A percentile compares a stretch with the other conserved stretches of the same genome.
These are phyloP conservation scores for Phytophthora colocasiae DNA, from an alignment of 352 stramenopile genomes.

Conservation along the genomic window DNA sequence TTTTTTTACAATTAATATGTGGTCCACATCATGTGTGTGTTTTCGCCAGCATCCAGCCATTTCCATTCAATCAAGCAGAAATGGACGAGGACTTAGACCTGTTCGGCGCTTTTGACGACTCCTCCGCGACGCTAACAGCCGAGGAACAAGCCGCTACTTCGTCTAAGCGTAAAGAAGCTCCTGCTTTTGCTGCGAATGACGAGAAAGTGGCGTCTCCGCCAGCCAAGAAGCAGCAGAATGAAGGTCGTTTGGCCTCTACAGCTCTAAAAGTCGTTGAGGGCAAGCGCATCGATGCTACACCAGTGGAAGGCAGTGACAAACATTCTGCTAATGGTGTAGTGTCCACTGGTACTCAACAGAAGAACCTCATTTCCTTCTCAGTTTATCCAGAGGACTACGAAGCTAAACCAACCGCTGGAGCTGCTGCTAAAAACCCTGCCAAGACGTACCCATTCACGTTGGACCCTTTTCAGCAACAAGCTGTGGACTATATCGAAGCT, in stretches of 20 bases:
- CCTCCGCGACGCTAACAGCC: slow-evolving; percentile 63
- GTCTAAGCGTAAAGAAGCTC: slow-evolving; percentile 58
- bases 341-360: slow-evolving; percentile 94
- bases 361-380: slow-evolving; percentile 96
- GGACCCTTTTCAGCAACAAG: slow-evolving; percentile 98
- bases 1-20: background rate
- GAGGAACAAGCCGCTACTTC: slow-evolving; percentile 54
- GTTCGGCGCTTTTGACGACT: slow-evolving; percentile 94
- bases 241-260: slow-evolving; percentile 37
- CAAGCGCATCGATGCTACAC: slow-evolving; percentile 78
- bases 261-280: slow-evolving; percentile 73
- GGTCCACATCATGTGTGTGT: slow-evolving; percentile 1
- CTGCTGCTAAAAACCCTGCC: slow-evolving; percentile 82
- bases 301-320: slow-evolving; percentile 42
- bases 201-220: slow-evolving; percentile 46
- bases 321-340: slow-evolving; percentile 63
- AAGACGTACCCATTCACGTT: slow-evolving; percentile 99
- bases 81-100: slow-evolving; percentile 92
- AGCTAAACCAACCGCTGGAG: slow-evolving; percentile 50
- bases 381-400: slow-evolving; percentile 87
- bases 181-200: slow-evolving; percentile 30
- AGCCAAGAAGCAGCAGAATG: slow-evolving; percentile 60
- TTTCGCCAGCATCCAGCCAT: slow-evolving; percentile 28
- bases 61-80: background rate
- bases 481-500: slow-evolving; percentile 96